A percentile compares a stretch with the other conserved stretches of the same genome.
These are phyloP conservation scores for Porpolomopsis calyptriformis DNA, from an alignment of 768 basidiomycete genomes.

Conservation along the genomic window DNA sequence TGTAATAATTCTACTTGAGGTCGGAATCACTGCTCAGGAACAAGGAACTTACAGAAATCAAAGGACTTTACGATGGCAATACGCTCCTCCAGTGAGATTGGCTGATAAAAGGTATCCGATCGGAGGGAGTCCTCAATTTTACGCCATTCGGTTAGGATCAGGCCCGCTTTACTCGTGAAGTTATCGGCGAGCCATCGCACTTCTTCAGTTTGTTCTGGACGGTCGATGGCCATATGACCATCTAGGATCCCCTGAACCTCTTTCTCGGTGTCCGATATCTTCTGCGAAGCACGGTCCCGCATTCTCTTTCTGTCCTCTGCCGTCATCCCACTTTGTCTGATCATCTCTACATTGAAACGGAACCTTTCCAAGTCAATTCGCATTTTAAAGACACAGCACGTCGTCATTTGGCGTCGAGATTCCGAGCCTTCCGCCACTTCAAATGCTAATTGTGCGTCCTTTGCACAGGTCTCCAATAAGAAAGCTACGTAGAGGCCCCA, in stretches of 20 bases:
- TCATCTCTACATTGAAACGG: constrained; percentile 35
- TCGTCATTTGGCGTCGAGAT: constrained; percentile 42
- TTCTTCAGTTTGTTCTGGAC: constrained; percentile 16
- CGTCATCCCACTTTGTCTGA: constrained; percentile 18
- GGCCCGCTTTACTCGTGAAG: constrained; percentile 26
- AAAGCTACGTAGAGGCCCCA: constrained; percentile 43
- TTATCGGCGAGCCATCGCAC: constrained; percentile 34
- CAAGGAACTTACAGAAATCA: constrained; percentile 31
- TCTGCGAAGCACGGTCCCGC: constrained; percentile 8
- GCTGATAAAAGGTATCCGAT: constrained; percentile 36
- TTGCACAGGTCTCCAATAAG: constrained; percentile 33
- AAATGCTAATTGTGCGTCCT: constrained; percentile 38
- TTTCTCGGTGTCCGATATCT: constrained; percentile 9
- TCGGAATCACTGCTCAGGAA: background rate
- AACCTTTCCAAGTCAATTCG: constrained; percentile 39
- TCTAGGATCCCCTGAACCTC: constrained; percentile 9
- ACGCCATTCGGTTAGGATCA: constrained; percentile 39
- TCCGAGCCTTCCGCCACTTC: constrained; percentile 37
- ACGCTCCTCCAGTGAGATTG: constrained; percentile 44
- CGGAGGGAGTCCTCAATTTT: constrained; percentile 30
- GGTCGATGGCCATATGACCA: constrained; percentile 12
- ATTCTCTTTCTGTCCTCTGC: constrained; percentile 16
- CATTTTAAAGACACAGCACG: constrained; percentile 32
- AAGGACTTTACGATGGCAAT: constrained; percentile 39
- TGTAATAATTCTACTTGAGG: constrained; percentile 9